These are phyloP conservation scores for Xylariales sp. DNA, from an alignment of 2,329 filamentous ascomycete species.

Conservation along the genomic window DNA sequence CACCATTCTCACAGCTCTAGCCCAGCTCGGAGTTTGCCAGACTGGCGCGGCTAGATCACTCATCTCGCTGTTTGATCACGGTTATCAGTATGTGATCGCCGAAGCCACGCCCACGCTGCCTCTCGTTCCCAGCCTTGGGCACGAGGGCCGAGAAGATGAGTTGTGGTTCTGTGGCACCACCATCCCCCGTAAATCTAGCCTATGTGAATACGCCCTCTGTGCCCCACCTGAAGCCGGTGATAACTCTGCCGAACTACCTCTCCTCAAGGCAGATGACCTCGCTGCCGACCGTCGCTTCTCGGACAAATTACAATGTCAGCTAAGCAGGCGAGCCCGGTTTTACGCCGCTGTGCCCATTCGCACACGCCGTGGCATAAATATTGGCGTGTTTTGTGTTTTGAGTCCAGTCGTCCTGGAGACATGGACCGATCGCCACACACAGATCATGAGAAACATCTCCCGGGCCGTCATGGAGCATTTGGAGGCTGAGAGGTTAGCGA, in stretches of 20 bases:
- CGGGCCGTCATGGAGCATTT: slow-evolving; percentile 11
- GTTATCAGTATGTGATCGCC: slow-evolving; percentile 45
- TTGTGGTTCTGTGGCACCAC: slow-evolving; percentile 23
- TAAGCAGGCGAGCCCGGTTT: slow-evolving; percentile 10
- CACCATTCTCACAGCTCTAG: slow-evolving; percentile 40
- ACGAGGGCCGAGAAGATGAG: slow-evolving; percentile 6
- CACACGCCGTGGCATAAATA: slow-evolving; percentile 9
- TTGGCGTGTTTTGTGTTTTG: slow-evolving; percentile 12
- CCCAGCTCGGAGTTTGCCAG: slow-evolving; percentile 41
- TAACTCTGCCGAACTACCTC: slow-evolving; percentile 17
- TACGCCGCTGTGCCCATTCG: slow-evolving; percentile 13
- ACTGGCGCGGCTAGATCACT: slow-evolving; percentile 36
- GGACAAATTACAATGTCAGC: slow-evolving; percentile 9
- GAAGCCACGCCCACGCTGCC: slow-evolving; percentile 41
- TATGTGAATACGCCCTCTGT: slow-evolving; percentile 25
- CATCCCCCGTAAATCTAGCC: slow-evolving; percentile 21
- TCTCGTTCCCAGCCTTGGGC: slow-evolving; percentile 15
- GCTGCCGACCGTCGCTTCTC: slow-evolving; percentile 22
- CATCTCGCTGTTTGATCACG: slow-evolving; percentile 46
- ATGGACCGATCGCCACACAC: slow-evolving; percentile 1
- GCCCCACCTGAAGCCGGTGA: not conserved
- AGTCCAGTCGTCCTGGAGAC: too few species aligned
- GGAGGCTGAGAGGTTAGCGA: slow-evolving; percentile 6
- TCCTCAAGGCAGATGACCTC: slow-evolving; percentile 30
- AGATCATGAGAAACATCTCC: slow-evolving; percentile 11